phyloP scores from a whole-genome alignment of 106 monocot genomes.

The Dioscorea dumetorum region DNA sequence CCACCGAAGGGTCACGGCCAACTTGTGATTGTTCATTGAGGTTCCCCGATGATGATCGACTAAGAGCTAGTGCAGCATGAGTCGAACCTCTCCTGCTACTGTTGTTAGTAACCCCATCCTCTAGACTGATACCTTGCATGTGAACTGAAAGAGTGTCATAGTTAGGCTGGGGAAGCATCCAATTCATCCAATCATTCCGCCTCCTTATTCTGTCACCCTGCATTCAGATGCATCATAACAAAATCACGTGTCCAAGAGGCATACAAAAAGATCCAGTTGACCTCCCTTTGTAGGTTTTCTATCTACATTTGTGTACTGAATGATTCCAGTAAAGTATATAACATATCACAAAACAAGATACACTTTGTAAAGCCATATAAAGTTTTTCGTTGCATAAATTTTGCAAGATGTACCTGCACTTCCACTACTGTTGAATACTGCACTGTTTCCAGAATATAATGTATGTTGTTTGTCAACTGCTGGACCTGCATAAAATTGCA shows the following conservation, averaged over 20 bases:
- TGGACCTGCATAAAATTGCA: slow-evolving; percentile 35
- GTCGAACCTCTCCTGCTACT: slow-evolving; percentile 1
- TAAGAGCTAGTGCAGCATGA: slow-evolving; percentile 15
- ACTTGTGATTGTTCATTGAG: background rate
- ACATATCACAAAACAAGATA: background rate
- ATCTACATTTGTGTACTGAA: no score
- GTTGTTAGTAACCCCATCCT: slow-evolving; percentile 11
- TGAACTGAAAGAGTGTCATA: slow-evolving; percentile 10
- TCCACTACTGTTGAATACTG: slow-evolving; percentile 43
- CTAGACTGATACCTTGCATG: slow-evolving; percentile 24
- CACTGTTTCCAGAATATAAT: slow-evolving; percentile 57
- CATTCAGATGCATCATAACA: background rate
- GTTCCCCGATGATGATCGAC: slow-evolving; percentile 15
- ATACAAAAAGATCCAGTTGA: background rate
- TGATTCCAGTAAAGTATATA: background rate
- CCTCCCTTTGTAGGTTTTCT: no score
- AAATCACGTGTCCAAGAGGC: background rate
- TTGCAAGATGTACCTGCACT: slow-evolving; percentile 41
- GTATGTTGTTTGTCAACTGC: slow-evolving; percentile 43
- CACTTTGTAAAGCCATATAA: background rate
- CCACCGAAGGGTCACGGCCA: background rate
- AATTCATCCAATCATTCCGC: slow-evolving; percentile 48
- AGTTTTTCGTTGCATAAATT: background rate
- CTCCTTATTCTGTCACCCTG: slow-evolving; percentile 60
- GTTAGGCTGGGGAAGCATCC: slow-evolving; percentile 24